A percentile compares a stretch with the other conserved stretches of the same genome.
These are phyloP conservation scores for Stephanodiscus triporus DNA, from an alignment of 108 stramenopile genomes.

Conservation along the genomic window DNA sequence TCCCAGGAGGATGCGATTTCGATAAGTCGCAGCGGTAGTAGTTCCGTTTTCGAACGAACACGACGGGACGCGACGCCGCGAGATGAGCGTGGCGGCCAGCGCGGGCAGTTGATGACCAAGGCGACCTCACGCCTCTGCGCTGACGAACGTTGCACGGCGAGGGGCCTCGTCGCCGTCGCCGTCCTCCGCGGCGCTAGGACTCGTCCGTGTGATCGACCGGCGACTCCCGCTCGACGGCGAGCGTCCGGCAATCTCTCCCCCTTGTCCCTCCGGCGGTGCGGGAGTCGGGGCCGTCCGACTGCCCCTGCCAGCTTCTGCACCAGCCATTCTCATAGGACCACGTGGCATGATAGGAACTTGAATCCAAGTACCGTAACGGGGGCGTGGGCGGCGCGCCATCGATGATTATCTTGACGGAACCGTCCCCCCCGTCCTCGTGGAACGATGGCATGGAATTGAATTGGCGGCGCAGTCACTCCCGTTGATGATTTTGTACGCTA, in stretches of 20 bases:
- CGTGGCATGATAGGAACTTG: slow-evolving; percentile 8
- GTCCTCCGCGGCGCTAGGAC: slow-evolving; percentile 15
- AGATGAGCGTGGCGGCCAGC: too few relatives aligned
- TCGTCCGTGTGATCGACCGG: too few relatives aligned
- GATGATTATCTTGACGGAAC: background rate
- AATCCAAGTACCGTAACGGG: background rate
- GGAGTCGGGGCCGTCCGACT: background rate
- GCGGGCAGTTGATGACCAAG: slow-evolving; percentile 2
- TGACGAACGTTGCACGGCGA: too few relatives aligned
- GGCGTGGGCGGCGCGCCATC: background rate
- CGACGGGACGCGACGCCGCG: too few relatives aligned
- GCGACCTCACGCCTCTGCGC: background rate
- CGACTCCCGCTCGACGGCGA: background rate
- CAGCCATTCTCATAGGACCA: background rate
- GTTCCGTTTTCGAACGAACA: background rate
- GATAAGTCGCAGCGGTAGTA: background rate
- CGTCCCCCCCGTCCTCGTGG: slow-evolving; percentile 14
- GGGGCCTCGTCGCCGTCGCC: too few relatives aligned
- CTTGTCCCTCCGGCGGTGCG: background rate
- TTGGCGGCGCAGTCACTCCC: slow-evolving; percentile 18
- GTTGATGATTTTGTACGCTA: too few relatives aligned
- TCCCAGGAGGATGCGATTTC: slow-evolving; percentile 20
- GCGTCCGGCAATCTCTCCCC: background rate
- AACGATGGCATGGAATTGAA: background rate
- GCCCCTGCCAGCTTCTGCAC: background rate